Evolutionary conservation across 129 eudicot species (phyloP), one percentile per base, ranked within the genome.

Genomic region (Chrysanthemum lavandulifolium): DNA sequence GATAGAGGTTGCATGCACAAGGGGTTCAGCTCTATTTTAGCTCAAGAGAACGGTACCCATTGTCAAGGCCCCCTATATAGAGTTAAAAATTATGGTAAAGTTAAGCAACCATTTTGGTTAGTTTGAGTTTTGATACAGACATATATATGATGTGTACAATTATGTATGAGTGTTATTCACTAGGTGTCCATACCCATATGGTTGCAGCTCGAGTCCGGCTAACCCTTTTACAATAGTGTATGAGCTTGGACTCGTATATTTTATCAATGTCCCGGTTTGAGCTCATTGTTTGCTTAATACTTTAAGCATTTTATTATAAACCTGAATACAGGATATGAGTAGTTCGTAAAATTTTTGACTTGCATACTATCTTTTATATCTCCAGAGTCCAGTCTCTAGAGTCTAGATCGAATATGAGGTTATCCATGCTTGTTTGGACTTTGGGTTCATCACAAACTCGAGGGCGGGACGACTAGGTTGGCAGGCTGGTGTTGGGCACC

Each of bases 11-110:
- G 67, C 61, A 45, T 56, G 31, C 55, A 29, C 54, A 61, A 18
- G 65, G 85, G 53, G 73, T 71, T 52, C 73, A 62, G 52, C 78
- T 84, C 76, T 36, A 48, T 81, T 83, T 83, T 83, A 81, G 79
- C 61, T 31, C 64, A 61, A 53, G 79, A 77, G 85, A 74, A 73
- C 72, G 73, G 55, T n/a, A 71, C 73, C 82, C 76, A 25, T 31
- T 63, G 47, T 65, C 72, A 71, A 55, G 61, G 80, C 75, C 11
- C 51, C 53, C 50, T 58, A 60, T 13, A 51, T 61, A 77, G 81
- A 61, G 71, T 77, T 77, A 3, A 36, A 54, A 50, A 11, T 14
- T 69, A 14, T 66, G 63, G 27, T 48, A 72, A 29, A 36, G 11
- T 58, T 65, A 51, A 69, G 65, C 74, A 65, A 48, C 68, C 52